Evolutionary conservation across 345 rosid species (phyloP), one percentile per base, ranked within the genome.

Genomic region (Microthlaspi erraticum): DNA sequence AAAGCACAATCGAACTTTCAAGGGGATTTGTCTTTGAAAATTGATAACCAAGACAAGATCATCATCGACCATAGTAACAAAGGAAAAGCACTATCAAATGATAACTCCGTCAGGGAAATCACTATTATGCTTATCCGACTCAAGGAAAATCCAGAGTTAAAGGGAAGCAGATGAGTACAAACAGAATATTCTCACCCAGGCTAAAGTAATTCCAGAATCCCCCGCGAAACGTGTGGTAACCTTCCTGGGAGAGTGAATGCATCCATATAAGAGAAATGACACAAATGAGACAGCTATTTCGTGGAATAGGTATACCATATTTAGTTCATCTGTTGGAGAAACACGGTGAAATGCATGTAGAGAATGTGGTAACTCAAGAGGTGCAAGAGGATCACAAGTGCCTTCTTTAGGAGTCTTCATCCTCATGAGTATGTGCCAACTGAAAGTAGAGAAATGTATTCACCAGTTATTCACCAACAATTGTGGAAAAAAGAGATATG

Each of bases 191-290:
- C 88, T 81, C 77, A 94, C 97, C 99, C 80, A 94, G 81, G 82
- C 97, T 94, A 73, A 91, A 94, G 84, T 94, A 91, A 78, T 91
- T 94, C 97, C 99, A 94, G 82, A 91, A 91, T 59, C 99, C 97
- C 12, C 99, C 97, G 26, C 93, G 88, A 82, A 86, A 94, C 53
- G 99, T 94, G 73, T 84, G 85, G 80, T 11, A 75, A 59, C 97
- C 99, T 76, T 91, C 97, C 97, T 94, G 88, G 43, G 66, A 80
- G 68, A 52, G 61, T 54, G 13, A 66, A 57, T 64, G 73, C 23
- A 41, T 23, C 33, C n/a, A 55, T 45, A 50, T 39, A 45, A 55
- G 56, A 60, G 1, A 32, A 12, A 42, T 10, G 64, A 14, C 1
- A 20, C 3, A 26, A 12, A 10, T 10, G 49, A 14, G 37, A 48